Evolutionary conservation across 768 basidiomycete species (phyloP).

Genomic region (Tubosaeta sp.): DNA sequence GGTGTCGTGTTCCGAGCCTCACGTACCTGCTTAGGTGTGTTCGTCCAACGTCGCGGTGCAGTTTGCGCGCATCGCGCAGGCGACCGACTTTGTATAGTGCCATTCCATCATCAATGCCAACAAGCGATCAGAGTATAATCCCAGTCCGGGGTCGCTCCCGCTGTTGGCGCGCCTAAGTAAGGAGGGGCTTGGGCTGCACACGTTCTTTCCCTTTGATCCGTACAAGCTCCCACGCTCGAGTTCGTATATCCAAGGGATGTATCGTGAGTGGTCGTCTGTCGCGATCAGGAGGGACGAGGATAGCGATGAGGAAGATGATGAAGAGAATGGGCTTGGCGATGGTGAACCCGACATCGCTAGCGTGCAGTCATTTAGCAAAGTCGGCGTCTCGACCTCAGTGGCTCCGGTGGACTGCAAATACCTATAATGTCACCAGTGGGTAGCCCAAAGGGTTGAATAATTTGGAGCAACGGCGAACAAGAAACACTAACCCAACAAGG

Average conservation of each 20-base stretch:
- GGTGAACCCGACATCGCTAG: conserved; percentile 5
- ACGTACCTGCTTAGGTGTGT: conserved; percentile 60
- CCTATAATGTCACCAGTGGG: conserved; percentile 15
- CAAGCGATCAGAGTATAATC: conserved; percentile 55
- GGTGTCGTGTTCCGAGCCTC: background rate
- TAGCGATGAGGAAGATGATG: conserved; percentile 62
- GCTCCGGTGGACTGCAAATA: conserved; percentile 20
- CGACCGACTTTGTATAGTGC: conserved; percentile 90
- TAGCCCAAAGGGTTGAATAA: too few species aligned
- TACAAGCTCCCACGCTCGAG: conserved; percentile 83
- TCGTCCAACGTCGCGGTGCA: conserved; percentile 86
- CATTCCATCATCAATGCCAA: conserved; percentile 91
- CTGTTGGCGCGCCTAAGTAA: conserved; percentile 23
- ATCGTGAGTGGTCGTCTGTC: conserved; percentile 87
- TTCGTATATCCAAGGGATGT: conserved; percentile 74
- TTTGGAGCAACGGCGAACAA: too few species aligned
- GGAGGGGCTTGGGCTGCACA: conserved; percentile 59
- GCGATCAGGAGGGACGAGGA: conserved; percentile 67
- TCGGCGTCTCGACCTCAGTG: background rate
- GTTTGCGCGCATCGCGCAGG: conserved; percentile 90
- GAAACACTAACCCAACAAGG: too few species aligned
- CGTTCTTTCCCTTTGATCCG: conserved; percentile 98
- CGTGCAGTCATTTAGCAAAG: background rate
- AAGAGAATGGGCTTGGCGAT: conserved; percentile 38
- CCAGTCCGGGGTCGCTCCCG: conserved; percentile 21